Base-by-base conservation (phyloP, 2,329 filamentous ascomycete species). In the Calonectria fujianensis region DNA sequence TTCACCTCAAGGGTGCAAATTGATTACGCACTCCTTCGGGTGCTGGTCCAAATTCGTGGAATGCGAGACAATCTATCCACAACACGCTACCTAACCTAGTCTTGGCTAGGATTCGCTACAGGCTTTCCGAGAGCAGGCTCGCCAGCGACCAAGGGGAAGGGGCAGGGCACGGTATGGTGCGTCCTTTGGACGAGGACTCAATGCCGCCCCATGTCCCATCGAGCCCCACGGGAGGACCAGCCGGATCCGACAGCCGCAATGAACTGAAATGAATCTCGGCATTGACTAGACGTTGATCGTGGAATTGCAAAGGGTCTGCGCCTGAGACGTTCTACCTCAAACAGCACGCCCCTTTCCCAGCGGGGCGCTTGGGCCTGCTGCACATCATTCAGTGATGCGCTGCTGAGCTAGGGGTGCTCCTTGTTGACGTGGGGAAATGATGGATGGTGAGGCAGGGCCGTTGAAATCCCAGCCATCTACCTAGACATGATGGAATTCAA, bases 361-460 rank as follows among this genome's bases (percentile, higher is more conserved):
- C 71, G 73, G 73, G 64, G 75, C 76, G 80, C 78, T 80, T 77
- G 74, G 80, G 72, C 80, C 80, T 79, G 73, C 76, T 78, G 80
- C 79, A 79, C 77, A 81, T 80, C 80, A 81, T 80, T 74, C 74
- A 77, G 67, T 70, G 74, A 75, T 77, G 61, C 72, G 77, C 75
- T 61, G 61, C 41, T 52, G 68, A 75, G 63, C 67, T 75, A 72
- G 77, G 76, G 74, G 75, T 70, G 64, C 54, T 74, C 69, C 67
- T 76, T 70, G 73, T 73, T 68, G 69, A 65, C 77, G 76, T 74
- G 78, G 74, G 76, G 75, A 80, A 78, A 76, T 78, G 52, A 57
- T 69, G 52, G 67, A 59, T 69, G 69, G 64, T 63, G 61, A 75
- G 61, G 64, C 52, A 73, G 50, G 20, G 48, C 51, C 63, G 71